Evolutionary conservation across 768 basidiomycete species (phyloP).

Genomic region (Rossbeevera mucosa): DNA sequence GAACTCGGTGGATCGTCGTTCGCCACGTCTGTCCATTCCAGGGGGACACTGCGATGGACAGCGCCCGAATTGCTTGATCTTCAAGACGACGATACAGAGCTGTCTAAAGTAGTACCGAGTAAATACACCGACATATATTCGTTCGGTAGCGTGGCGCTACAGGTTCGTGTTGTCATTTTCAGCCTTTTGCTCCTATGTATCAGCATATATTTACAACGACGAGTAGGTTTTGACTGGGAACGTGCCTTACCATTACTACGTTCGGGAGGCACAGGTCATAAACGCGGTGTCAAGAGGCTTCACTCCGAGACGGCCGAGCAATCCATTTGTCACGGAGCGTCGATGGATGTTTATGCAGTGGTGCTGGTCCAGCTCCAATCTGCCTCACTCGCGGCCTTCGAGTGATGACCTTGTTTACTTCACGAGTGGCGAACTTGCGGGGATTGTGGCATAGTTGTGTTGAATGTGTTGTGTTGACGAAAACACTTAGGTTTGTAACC

Average conservation of each 20-base stretch:
- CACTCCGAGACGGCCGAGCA: constrained; percentile 6
- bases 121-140: constrained; percentile 17
- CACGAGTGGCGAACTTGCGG: constrained; percentile 2
- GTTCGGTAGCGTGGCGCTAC: constrained; percentile 31
- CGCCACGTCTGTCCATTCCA: constrained; percentile 29
- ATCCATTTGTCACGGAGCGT: constrained; percentile 3
- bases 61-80: constrained; percentile 31
- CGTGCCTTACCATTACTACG: constrained; percentile 12
- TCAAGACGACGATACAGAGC: constrained; percentile 13
- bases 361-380: constrained; percentile 22
- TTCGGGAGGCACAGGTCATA: constrained; percentile 9
- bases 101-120: constrained; percentile 1
- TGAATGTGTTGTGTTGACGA: background rate
- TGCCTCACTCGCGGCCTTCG: constrained; percentile 27
- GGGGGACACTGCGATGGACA: constrained; percentile 29
- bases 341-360: constrained; percentile 9
- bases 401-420: constrained; percentile 24
- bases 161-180: constrained; percentile 5
- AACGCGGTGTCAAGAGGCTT: constrained; percentile 12
- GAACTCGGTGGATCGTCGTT: constrained; percentile 37
- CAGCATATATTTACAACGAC: background rate
- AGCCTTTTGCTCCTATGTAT: background rate
- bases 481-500: background rate
- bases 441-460: background rate
- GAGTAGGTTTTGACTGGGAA: constrained; percentile 11